A percentile compares a stretch with the other conserved stretches of the same genome.
phyloP scores from a whole-genome alignment of 2,329 filamentous ascomycete genomes.

The Penicillium expansum region DNA sequence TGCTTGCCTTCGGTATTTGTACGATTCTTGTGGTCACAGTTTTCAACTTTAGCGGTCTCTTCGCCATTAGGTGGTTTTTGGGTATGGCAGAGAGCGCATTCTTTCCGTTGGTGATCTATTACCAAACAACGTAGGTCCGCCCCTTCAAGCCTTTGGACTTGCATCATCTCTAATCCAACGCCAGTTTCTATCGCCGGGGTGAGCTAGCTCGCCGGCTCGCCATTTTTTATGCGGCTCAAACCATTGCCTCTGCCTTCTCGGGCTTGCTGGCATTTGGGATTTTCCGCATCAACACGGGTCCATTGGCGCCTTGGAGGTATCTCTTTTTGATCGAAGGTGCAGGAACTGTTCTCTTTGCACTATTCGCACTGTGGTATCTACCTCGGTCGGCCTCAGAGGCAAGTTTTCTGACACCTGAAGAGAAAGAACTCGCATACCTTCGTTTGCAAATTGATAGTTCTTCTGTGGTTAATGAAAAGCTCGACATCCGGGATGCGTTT shows the following conservation, averaged over 20 bases:
- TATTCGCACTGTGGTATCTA: constrained; percentile 41
- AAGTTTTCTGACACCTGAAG: constrained; percentile 39
- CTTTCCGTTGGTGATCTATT: constrained; percentile 30
- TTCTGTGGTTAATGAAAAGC: constrained; percentile 32
- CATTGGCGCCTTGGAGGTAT: constrained; percentile 43
- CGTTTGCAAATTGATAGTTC: constrained; percentile 38
- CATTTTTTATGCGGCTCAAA: constrained; percentile 32
- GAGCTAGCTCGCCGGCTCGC: constrained; percentile 29
- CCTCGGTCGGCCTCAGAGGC: constrained; percentile 40
- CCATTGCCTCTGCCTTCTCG: constrained; percentile 31
- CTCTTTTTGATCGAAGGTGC: constrained; percentile 48
- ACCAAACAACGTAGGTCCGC: constrained; percentile 24
- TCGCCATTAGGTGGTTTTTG: constrained; percentile 29
- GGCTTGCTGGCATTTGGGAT: constrained; percentile 41
- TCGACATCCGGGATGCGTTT: constrained; percentile 30
- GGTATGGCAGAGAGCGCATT: constrained; percentile 31
- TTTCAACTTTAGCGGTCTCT: constrained; percentile 26
- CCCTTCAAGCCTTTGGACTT: neutral
- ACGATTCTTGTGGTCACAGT: constrained; percentile 24
- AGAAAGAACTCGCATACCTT: constrained; percentile 39
- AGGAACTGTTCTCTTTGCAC: constrained; percentile 40
- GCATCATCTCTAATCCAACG: neutral
- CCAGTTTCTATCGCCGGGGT: constrained; percentile 28
- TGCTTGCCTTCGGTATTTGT: constrained; percentile 26
- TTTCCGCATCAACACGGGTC: constrained; percentile 38